These are phyloP conservation scores for Thinopyrum elongatum DNA, from an alignment of 176 grass and related monocot genomes.

Conservation along the genomic window DNA sequence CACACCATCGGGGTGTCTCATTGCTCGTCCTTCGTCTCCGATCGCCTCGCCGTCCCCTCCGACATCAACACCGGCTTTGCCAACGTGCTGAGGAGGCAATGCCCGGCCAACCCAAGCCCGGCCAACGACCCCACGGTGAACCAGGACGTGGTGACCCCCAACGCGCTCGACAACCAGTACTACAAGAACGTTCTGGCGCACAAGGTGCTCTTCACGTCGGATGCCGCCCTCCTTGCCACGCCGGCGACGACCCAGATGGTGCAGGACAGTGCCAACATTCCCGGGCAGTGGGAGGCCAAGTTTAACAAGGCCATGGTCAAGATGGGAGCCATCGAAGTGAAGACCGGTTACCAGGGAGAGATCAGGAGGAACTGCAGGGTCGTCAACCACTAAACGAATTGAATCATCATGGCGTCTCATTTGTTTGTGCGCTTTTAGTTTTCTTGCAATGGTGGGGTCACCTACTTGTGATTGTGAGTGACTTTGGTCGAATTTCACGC, in stretches of 20 bases:
- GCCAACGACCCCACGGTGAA: background rate
- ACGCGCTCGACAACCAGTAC: background rate
- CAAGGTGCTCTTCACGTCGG: background rate
- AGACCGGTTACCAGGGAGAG: background rate
- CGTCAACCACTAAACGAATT: background rate
- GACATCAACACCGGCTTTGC: constrained; percentile 7
- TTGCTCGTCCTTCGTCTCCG: background rate
- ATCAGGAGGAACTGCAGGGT: background rate
- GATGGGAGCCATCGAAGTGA: background rate
- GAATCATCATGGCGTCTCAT: background rate
- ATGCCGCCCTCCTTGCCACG: background rate
- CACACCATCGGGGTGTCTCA: background rate
- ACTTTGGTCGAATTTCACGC: background rate
- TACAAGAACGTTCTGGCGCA: background rate
- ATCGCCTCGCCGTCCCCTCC: constrained; percentile 8
- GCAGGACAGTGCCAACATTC: background rate
- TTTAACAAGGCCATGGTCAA: background rate
- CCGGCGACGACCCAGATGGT: background rate
- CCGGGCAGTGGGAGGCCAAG: background rate
- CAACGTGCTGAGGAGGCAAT: background rate
- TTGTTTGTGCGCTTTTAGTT: background rate
- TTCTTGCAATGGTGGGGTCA: background rate
- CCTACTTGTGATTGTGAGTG: background rate
- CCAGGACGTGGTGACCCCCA: background rate
- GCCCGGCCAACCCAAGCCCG: background rate